phyloP scores from a whole-genome alignment of 495 filamentous ascomycete species.

The Cudoniella acicularis region DNA sequence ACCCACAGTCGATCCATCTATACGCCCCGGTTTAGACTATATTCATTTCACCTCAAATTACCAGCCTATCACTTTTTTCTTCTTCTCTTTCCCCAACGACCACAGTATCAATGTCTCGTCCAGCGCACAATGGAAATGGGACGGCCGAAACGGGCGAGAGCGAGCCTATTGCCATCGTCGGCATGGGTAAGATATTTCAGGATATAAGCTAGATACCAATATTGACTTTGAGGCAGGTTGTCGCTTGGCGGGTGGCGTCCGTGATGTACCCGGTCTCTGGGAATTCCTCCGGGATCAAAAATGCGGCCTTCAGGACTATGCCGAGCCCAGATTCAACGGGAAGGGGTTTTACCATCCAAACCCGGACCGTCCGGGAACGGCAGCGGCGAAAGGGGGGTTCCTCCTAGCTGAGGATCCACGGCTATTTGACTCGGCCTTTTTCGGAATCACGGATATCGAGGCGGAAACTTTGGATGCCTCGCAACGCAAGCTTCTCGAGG shows the following conservation, averaged over 20 bases:
- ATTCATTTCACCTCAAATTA: too few species aligned
- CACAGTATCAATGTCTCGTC: too few species aligned
- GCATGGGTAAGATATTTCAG: constrained; percentile 40
- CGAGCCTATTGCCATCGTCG: constrained; percentile 26
- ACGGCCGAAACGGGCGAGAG: too few species aligned
- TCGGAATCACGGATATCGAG: constrained; percentile 37
- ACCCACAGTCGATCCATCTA: too few species aligned
- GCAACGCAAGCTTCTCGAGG: constrained; percentile 51
- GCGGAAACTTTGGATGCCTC: constrained; percentile 52
- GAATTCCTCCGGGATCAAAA: not conserved
- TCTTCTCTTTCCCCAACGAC: too few species aligned
- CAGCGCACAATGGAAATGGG: too few species aligned
- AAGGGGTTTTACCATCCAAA: not conserved
- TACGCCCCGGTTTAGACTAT: too few species aligned
- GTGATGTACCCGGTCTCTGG: constrained; percentile 25
- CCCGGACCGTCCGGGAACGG: not conserved
- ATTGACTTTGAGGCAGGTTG: constrained; percentile 30
- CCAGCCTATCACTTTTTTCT: too few species aligned
- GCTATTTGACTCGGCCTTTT: constrained; percentile 36
- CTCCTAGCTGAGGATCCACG: not conserved
- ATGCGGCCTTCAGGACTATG: not conserved
- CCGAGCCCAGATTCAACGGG: not conserved
- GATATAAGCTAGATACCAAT: constrained; percentile 40
- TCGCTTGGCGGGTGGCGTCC: not conserved
- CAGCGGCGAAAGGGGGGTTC: not conserved